Evolutionary conservation across 441 rosid genomes (phyloP).

Genomic region (Bruguiera hainesii): DNA sequence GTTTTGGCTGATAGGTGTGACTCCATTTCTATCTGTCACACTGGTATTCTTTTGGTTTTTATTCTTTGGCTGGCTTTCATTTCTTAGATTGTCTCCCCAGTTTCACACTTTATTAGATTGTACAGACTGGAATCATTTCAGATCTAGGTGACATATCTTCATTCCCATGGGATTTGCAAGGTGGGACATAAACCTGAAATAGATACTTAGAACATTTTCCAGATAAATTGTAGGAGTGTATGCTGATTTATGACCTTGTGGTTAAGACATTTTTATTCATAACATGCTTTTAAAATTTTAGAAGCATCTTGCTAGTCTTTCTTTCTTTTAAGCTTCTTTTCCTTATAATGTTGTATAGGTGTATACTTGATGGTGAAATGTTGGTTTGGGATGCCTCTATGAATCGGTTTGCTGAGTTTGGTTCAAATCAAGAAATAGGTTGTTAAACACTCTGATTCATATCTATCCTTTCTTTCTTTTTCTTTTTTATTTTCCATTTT

Average conservation of each 20-base stretch:
- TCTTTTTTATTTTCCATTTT: not conserved
- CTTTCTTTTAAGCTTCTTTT: slow-evolving; percentile 10
- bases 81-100: not conserved
- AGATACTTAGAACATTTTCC: not conserved
- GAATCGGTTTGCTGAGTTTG: slow-evolving; percentile 92
- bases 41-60: not conserved
- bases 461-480: slow-evolving; percentile 7
- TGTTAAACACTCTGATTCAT: slow-evolving; percentile 19
- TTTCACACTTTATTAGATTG: no score
- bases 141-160: no score
- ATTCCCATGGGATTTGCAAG: no score
- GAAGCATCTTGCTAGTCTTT: not conserved
- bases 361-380: slow-evolving; percentile 99
- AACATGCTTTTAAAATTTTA: not conserved
- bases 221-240: not conserved
- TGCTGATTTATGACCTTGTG: not conserved
- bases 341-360: slow-evolving; percentile 41
- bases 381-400: slow-evolving; percentile 89
- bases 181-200: not conserved
- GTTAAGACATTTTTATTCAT: not conserved
- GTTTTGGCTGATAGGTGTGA: slow-evolving; percentile 71
- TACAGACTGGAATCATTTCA: no score
- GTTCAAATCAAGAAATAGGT: slow-evolving; percentile 99
- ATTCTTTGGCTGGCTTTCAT: not conserved
- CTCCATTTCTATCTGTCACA: not conserved